These are phyloP conservation scores for Ceratobasidium sp. DNA, from an alignment of 1,284 basidiomycete species.

Conservation along the genomic window DNA sequence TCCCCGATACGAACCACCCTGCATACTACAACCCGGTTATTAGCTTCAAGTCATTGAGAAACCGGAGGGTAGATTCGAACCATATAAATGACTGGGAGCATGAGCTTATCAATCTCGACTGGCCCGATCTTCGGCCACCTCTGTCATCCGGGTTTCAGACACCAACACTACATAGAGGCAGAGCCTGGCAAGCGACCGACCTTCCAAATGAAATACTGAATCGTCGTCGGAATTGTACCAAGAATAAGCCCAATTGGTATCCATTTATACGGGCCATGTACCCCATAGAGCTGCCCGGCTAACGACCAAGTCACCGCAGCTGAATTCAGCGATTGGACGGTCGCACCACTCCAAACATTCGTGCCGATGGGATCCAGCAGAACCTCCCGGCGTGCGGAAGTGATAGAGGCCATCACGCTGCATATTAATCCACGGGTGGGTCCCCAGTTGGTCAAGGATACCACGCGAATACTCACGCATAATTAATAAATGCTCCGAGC, in stretches of 20 bases:
- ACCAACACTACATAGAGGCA: too few species aligned
- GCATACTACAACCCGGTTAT: conserved; percentile 56
- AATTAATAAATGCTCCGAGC: conserved; percentile 62
- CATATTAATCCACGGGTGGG: neutral
- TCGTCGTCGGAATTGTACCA: conserved; percentile 64
- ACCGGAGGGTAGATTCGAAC: conserved; percentile 53
- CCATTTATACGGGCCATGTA: conserved; percentile 67
- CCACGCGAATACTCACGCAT: conserved; percentile 45
- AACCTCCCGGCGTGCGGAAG: conserved; percentile 65
- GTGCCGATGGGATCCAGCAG: conserved; percentile 67
- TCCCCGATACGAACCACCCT: conserved; percentile 65
- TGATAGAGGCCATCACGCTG: conserved; percentile 58
- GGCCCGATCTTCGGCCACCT: conserved; percentile 68
- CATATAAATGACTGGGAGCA: conserved; percentile 69
- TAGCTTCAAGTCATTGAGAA: neutral
- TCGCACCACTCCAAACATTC: conserved; percentile 71
- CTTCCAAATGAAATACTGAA: conserved; percentile 65
- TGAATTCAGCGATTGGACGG: conserved; percentile 68
- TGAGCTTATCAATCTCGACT: conserved; percentile 63
- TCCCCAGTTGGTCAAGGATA: neutral
- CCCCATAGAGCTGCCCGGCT: conserved; percentile 69
- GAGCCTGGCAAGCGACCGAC: neutral
- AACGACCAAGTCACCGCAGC: conserved; percentile 76
- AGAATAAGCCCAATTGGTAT: conserved; percentile 68
- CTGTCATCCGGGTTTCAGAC: conserved; percentile 52